These are phyloP conservation scores for Ophiostoma ulmi DNA, from an alignment of 2,329 filamentous ascomycete species.

Conservation along the genomic window DNA sequence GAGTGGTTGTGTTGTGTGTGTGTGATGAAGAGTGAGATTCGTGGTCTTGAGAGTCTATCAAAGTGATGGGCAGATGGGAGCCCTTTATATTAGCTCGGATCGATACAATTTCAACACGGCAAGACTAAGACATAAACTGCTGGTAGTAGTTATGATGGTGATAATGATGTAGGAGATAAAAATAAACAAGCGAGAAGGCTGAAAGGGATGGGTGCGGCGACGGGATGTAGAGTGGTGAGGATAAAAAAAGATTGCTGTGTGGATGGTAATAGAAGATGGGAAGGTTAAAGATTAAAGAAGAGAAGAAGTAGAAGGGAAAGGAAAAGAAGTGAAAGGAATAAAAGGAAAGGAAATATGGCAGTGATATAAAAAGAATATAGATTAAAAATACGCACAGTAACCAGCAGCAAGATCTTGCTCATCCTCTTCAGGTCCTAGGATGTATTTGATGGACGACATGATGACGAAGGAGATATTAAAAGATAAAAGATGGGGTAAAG, in stretches of 20 bases:
- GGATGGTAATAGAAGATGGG: not conserved
- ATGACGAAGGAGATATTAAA: not conserved
- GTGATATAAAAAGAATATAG: not conserved
- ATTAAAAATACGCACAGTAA: not conserved
- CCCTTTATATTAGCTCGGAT: slow-evolving; percentile 12
- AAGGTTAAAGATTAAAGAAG: not conserved
- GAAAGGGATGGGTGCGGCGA: not conserved
- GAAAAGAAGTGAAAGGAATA: not conserved
- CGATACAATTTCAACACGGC: not conserved
- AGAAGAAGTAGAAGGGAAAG: not conserved
- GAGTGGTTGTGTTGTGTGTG: not conserved
- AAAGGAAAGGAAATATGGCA: not conserved
- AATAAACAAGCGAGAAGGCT: slow-evolving; percentile 12
- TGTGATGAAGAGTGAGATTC: not conserved
- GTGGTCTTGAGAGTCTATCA: slow-evolving; percentile 5
- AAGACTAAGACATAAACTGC: not conserved
- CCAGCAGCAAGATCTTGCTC: not conserved
- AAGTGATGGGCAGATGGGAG: not conserved
- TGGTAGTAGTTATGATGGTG: not conserved
- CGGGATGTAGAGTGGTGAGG: not conserved
- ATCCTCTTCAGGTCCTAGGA: slow-evolving; percentile 4
- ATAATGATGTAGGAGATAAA: not conserved
- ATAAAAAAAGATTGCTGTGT: not conserved
- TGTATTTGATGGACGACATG: slow-evolving; percentile 10
- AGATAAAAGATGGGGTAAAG: not conserved